phyloP scores from a whole-genome alignment of 2,329 filamentous ascomycete genomes.

The Graphium sp. region DNA sequence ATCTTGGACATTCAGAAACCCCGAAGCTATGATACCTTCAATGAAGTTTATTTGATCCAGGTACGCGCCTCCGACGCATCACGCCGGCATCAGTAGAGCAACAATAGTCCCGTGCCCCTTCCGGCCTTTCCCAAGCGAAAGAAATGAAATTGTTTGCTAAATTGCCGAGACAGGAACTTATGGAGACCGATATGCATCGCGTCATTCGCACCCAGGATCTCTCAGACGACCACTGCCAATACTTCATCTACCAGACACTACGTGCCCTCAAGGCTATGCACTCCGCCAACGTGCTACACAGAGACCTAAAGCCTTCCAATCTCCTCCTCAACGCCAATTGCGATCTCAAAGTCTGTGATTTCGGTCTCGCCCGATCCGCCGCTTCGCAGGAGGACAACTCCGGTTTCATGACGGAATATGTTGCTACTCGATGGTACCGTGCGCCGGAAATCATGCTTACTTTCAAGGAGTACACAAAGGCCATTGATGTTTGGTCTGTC shows the following conservation, averaged over 20 bases:
- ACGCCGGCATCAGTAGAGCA: neutral
- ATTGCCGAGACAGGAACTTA: constrained; percentile 53
- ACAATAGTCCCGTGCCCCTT: neutral
- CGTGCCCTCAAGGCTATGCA: constrained; percentile 98
- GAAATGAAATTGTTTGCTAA: neutral
- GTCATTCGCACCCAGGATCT: constrained; percentile 97
- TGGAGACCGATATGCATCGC: constrained; percentile 99
- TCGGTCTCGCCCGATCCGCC: constrained; percentile 86
- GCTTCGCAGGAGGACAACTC: constrained; percentile 98
- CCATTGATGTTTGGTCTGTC: constrained; percentile 98
- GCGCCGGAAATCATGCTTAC: constrained; percentile 99
- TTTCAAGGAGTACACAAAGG: constrained; percentile 99
- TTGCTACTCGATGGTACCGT: constrained; percentile 96
- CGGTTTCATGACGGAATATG: constrained; percentile 99
- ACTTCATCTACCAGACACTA: constrained; percentile 99
- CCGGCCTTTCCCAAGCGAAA: neutral
- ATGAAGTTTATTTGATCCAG: constrained; percentile 97
- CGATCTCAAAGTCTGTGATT: constrained; percentile 97
- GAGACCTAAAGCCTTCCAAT: constrained; percentile 95
- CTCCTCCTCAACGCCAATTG: constrained; percentile 95
- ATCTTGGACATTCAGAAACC: constrained; percentile 99
- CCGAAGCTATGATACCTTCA: constrained; percentile 86
- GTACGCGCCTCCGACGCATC: constrained; percentile 26
- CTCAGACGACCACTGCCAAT: constrained; percentile 98
- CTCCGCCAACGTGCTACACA: constrained; percentile 92